These are phyloP conservation scores for Pseudocercospora eumusae DNA, from an alignment of 2,329 filamentous ascomycete species.

Conservation along the genomic window DNA sequence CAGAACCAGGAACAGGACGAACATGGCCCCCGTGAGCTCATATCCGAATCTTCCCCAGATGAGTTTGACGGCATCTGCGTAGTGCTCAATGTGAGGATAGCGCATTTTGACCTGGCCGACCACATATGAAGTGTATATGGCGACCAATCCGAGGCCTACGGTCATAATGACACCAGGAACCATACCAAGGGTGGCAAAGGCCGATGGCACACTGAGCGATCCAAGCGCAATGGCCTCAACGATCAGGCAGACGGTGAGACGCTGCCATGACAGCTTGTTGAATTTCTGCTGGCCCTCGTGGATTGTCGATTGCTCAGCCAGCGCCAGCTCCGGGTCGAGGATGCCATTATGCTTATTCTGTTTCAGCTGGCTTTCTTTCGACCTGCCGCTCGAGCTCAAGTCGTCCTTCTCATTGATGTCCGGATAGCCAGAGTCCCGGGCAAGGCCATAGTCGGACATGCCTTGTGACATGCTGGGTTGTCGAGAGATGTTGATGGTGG, in stretches of 20 bases:
- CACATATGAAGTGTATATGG: slow-evolving; percentile 64
- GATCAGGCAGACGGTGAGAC: slow-evolving; percentile 51
- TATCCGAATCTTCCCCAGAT: slow-evolving; percentile 48
- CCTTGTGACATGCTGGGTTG: slow-evolving; percentile 19
- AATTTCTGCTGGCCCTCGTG: slow-evolving; percentile 41
- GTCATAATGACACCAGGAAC: slow-evolving; percentile 59
- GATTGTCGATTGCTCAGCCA: slow-evolving; percentile 33
- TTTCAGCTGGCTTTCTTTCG: slow-evolving; percentile 14
- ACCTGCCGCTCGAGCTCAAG: slow-evolving; percentile 15
- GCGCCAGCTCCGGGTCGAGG: slow-evolving; percentile 22
- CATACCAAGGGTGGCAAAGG: slow-evolving; percentile 57
- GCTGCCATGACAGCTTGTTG: slow-evolving; percentile 52
- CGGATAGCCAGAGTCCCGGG: slow-evolving; percentile 23
- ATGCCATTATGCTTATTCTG: slow-evolving; percentile 22
- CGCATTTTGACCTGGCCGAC: slow-evolving; percentile 62
- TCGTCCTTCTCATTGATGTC: slow-evolving; percentile 15
- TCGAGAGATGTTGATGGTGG: neutral
- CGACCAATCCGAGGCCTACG: slow-evolving; percentile 56
- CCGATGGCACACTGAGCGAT: slow-evolving; percentile 58
- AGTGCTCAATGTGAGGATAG: slow-evolving; percentile 49
- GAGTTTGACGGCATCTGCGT: slow-evolving; percentile 48
- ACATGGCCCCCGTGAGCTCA: slow-evolving; percentile 47
- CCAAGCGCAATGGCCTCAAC: slow-evolving; percentile 62
- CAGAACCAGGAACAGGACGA: slow-evolving; percentile 47
- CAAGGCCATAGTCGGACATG: slow-evolving; percentile 22